A percentile compares a stretch with the other conserved stretches of the same genome.
Evolutionary conservation across 257 asterid species (phyloP).

Genomic region (Petrea volubilis): DNA sequence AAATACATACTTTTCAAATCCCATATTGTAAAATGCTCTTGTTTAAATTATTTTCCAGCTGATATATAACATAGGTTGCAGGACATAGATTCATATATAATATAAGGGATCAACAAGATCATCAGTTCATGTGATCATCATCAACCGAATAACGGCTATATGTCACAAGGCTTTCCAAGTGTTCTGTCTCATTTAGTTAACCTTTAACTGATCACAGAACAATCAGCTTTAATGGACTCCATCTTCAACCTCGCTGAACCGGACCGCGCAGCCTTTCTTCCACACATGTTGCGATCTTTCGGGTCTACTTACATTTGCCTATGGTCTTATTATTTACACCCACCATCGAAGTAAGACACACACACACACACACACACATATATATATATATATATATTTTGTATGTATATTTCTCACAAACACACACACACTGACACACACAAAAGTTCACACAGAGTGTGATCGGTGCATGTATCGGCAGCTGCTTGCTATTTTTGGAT

Average conservation of each 20-base stretch:
- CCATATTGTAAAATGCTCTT: neutral
- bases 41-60: too few relatives aligned
- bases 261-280: constrained; percentile 47
- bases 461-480: constrained; percentile 1
- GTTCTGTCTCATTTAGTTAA: neutral
- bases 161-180: neutral
- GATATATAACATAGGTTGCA: neutral
- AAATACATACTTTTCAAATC: constrained; percentile 28
- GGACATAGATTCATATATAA: neutral
- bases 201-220: neutral
- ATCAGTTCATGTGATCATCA: neutral
- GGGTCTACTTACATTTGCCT: constrained; percentile 62
- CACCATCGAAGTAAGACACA: constrained; percentile 45
- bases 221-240: constrained; percentile 42
- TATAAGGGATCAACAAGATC: neutral
- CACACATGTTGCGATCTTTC: constrained; percentile 36
- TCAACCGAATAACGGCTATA: neutral
- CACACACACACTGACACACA: neutral
- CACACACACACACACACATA: too few relatives aligned
- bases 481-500: constrained; percentile 50
- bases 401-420: neutral
- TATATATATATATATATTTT: neutral
- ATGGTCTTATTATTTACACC: constrained; percentile 55
- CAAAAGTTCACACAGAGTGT: neutral
- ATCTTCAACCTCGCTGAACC: constrained; percentile 45